Evolutionary conservation across 768 basidiomycete genomes (phyloP).

Genomic region (Leccinum truebloodii): DNA sequence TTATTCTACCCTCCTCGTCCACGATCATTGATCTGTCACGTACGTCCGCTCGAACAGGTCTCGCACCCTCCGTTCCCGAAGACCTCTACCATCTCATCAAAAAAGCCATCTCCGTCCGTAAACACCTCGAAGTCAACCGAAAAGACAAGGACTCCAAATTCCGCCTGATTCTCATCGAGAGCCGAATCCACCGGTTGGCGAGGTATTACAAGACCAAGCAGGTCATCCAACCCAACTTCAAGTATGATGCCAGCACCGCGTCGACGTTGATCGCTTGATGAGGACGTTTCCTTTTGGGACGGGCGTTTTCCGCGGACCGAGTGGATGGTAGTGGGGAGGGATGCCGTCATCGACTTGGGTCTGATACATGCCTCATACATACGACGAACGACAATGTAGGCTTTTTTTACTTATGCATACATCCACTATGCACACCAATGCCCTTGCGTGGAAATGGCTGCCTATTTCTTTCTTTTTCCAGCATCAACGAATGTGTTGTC

Average conservation of each 20-base stretch:
- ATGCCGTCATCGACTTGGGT: conserved; percentile 1
- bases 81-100: conserved; percentile 99
- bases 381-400: conserved; percentile 23
- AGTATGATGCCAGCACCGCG: conserved; percentile 95
- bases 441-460: not conserved
- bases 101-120: conserved; percentile 99
- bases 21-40: conserved; percentile 1
- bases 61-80: conserved; percentile 97
- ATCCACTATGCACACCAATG: not conserved
- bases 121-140: conserved; percentile 97
- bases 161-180: conserved; percentile 98
- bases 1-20: not conserved
- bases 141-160: conserved; percentile 98
- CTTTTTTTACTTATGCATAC: conserved; percentile 22
- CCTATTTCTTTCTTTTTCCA: not conserved
- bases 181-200: conserved; percentile 95
- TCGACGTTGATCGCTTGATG: conserved; percentile 83
- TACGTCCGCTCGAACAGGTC: conserved; percentile 46
- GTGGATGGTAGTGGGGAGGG: conserved; percentile 3
- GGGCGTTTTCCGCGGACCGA: not conserved
- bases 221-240: conserved; percentile 97
- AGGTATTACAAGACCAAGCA: conserved; percentile 99
- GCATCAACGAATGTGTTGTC: too few species aligned
- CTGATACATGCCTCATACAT: conserved; percentile 8
- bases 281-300: not conserved